Evolutionary conservation across 768 basidiomycete genomes (phyloP), one percentile per base, ranked within the genome.

Genomic region (Fomitopsis pulvina): DNA sequence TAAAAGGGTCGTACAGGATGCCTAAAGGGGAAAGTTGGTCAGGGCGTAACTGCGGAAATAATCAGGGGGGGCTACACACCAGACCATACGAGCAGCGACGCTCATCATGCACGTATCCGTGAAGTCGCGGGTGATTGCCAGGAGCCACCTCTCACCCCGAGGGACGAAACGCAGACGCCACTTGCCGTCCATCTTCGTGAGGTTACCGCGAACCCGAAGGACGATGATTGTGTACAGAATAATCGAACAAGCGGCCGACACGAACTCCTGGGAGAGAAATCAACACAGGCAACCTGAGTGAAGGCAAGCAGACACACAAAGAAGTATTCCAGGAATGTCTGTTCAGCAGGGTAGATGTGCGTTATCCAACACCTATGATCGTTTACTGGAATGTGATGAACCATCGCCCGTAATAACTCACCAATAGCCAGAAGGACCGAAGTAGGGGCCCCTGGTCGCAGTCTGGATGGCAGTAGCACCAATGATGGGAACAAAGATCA

Each of bases 391-490:
- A 45, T 28, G 24, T 4, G 24, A 45, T 21, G 10, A 28, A 8
- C 27, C 4, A 45, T 9, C 3, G 26, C 14, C 18, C 7, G 24
- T 7, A 41, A 21, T 11, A 2, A 41, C 66, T 34, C 26, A 68
- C 76, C 73, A 74, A 47, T 60, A 66, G 2, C 74, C 75, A 0
- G 74, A 65, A 14, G 73, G 64, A 1, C 74, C 72, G 50, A 72
- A 77, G 54, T 73, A 77, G 1, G 71, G 66, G 0, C 74, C 74
- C 14, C 53, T 57, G 5, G 56, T 49, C 2, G 61, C 41, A 2
- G 51, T 66, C 52, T 72, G 63, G 27, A 76, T 59, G 0, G 57
- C 68, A 3, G 63, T 48, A 2, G 71, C 72, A 1, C 74, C 75
- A 25, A 75, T 55, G 2, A 64, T 18, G 11, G 71, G 67, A 18